phyloP scores from a whole-genome alignment of 2,329 filamentous ascomycete species.

The Chrysoporthe austroafricana region DNA sequence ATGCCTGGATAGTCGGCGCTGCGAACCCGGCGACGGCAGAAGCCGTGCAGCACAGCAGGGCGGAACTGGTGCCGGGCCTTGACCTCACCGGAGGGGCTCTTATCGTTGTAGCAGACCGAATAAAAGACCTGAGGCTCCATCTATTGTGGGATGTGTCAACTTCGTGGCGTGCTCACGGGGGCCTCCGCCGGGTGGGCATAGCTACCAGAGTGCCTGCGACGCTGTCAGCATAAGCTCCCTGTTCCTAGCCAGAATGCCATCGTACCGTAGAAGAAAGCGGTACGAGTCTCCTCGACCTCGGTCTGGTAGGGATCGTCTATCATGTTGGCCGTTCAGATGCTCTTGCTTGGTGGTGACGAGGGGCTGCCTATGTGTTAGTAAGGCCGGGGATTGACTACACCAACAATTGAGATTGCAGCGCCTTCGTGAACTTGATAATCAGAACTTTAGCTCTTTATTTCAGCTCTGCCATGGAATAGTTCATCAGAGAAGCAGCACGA shows the following conservation, averaged over 20 bases:
- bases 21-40: constrained; percentile 71
- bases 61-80: constrained; percentile 63
- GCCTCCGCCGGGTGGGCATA: neutral
- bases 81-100: constrained; percentile 51
- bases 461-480: neutral
- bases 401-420: neutral
- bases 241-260: neutral
- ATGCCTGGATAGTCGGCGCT: constrained; percentile 82
- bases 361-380: neutral
- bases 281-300: constrained; percentile 32
- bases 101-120: constrained; percentile 74
- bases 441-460: neutral
- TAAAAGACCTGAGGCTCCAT: constrained; percentile 90
- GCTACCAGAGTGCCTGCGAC: constrained; percentile 44
- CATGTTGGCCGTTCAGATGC: neutral
- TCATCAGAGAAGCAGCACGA: neutral
- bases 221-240: constrained; percentile 31
- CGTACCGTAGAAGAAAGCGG: constrained; percentile 63
- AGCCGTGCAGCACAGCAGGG: constrained; percentile 75
- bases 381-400: neutral
- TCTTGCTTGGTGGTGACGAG: neutral
- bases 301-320: constrained; percentile 10
- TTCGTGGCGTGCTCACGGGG: neutral
- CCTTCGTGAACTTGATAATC: too few relatives aligned
- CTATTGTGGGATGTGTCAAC: constrained; percentile 32